Conservation (phyloP, 2,329 filamentous ascomycete genomes). For the Diplodia corticola region DNA sequence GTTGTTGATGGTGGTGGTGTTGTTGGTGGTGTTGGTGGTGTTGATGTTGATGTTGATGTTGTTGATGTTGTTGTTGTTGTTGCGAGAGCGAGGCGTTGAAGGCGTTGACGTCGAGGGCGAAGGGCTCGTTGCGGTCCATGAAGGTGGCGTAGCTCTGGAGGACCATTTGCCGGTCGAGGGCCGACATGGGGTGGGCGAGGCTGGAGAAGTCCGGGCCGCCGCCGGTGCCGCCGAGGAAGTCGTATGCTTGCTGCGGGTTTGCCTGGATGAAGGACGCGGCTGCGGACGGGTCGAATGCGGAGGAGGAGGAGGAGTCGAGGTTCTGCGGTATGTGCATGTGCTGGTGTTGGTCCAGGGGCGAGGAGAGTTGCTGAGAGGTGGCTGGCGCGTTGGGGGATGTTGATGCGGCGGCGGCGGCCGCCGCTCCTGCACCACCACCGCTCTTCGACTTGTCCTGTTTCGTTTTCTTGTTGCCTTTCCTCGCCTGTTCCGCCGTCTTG, state of each 20-base stretch:
- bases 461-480: conserved; percentile 18
- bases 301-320: conserved; percentile 36
- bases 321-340: conserved; percentile 24
- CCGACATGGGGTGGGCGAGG: conserved; percentile 58
- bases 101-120: conserved; percentile 25
- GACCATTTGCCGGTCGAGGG: conserved; percentile 74
- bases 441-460: conserved; percentile 22
- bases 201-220: background rate
- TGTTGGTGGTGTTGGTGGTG: conserved; percentile 21
- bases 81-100: conserved; percentile 7
- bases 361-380: conserved; percentile 45
- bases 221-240: conserved; percentile 1
- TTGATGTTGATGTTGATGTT: background rate
- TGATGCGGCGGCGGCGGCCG: background rate
- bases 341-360: conserved; percentile 13
- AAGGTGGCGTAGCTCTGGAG: conserved; percentile 65
- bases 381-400: conserved; percentile 27
- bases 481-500: conserved; percentile 40
- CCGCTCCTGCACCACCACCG: background rate
- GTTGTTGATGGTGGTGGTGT: conserved; percentile 21
- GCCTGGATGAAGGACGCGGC: conserved; percentile 33
- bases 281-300: conserved; percentile 39
- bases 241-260: conserved; percentile 15
- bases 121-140: conserved; percentile 26
- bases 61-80: background rate